Evolutionary conservation across 495 filamentous ascomycete genomes (phyloP).

Genomic region (Hypomontagnella monticulosa): DNA sequence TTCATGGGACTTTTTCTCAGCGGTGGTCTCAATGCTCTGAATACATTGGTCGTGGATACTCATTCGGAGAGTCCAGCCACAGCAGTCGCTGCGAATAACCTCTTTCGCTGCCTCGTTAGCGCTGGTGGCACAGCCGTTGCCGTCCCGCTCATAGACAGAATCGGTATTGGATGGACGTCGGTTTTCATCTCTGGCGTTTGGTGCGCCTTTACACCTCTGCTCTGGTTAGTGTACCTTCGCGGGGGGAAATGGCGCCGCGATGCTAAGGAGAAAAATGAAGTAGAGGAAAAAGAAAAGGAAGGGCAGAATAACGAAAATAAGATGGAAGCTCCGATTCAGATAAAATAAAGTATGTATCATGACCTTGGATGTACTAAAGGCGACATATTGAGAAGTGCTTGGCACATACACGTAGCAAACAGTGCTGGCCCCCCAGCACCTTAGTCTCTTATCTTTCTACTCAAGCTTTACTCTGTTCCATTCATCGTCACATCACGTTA

Average conservation of each 20-base stretch:
- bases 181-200: slow-evolving; percentile 52
- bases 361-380: no score
- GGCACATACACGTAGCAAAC: no score
- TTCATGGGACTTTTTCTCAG: slow-evolving; percentile 48
- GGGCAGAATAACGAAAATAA: no score
- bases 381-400: no score
- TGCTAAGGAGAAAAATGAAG: slow-evolving; percentile 33
- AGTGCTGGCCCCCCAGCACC: no score
- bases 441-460: no score
- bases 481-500: no score
- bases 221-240: slow-evolving; percentile 49
- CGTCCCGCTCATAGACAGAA: slow-evolving; percentile 52
- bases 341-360: no score
- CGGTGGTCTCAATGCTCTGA: slow-evolving; percentile 40
- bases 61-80: slow-evolving; percentile 54
- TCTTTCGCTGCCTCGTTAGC: slow-evolving; percentile 57
- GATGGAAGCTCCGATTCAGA: no score
- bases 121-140: slow-evolving; percentile 55
- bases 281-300: no score
- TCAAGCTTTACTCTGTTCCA: no score
- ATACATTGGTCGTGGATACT: slow-evolving; percentile 58
- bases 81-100: slow-evolving; percentile 59
- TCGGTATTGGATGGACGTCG: slow-evolving; percentile 60
- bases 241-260: slow-evolving; percentile 53
- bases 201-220: slow-evolving; percentile 42